Percentiles rank a stretch among this genome's conserved stretches.
Evolutionary conservation across 2,329 filamentous ascomycete species (phyloP).

Genomic region (Ilyonectria destructans): DNA sequence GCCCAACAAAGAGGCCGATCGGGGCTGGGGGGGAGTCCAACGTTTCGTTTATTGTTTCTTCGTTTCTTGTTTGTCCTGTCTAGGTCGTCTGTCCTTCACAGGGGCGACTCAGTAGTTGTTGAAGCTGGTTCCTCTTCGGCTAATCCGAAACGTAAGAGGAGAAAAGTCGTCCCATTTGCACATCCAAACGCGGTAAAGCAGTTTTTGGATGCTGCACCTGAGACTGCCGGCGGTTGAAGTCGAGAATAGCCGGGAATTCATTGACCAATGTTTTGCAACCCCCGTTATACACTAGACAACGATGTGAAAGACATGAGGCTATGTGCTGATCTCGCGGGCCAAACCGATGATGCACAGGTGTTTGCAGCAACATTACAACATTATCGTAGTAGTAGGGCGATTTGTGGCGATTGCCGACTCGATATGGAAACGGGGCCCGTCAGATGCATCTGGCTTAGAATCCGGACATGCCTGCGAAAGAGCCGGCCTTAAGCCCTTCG

Average conservation of each 20-base stretch:
- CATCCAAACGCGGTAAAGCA: conserved; percentile 33
- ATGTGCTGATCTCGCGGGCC: conserved; percentile 29
- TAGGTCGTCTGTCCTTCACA: conserved; percentile 29
- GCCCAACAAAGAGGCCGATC: conserved; percentile 42
- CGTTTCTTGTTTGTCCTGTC: conserved; percentile 42
- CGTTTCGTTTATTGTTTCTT: conserved; percentile 51
- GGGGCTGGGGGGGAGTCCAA: conserved; percentile 41
- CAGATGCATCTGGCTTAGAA: conserved; percentile 45
- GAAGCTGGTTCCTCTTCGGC: conserved; percentile 26
- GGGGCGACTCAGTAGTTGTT: conserved; percentile 19
- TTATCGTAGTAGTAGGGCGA: conserved; percentile 36
- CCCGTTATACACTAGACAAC: conserved; percentile 1
- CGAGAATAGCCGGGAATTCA: conserved; percentile 22
- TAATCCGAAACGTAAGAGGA: conserved; percentile 38
- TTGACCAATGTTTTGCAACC: conserved; percentile 17
- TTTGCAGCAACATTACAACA: conserved; percentile 41
- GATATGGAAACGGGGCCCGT: conserved; percentile 35
- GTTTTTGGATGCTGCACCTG: conserved; percentile 35
- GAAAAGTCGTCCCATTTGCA: conserved; percentile 37
- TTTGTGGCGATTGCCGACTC: conserved; percentile 43
- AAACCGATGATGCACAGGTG: conserved; percentile 42
- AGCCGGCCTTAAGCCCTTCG: conserved; percentile 51
- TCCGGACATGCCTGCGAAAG: conserved; percentile 45
- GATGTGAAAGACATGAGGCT: conserved; percentile 10
- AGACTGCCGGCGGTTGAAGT: conserved; percentile 36